Evolutionary conservation across 2,329 filamentous ascomycete genomes (phyloP).

Genomic region (Dendrostoma leiphaemia): DNA sequence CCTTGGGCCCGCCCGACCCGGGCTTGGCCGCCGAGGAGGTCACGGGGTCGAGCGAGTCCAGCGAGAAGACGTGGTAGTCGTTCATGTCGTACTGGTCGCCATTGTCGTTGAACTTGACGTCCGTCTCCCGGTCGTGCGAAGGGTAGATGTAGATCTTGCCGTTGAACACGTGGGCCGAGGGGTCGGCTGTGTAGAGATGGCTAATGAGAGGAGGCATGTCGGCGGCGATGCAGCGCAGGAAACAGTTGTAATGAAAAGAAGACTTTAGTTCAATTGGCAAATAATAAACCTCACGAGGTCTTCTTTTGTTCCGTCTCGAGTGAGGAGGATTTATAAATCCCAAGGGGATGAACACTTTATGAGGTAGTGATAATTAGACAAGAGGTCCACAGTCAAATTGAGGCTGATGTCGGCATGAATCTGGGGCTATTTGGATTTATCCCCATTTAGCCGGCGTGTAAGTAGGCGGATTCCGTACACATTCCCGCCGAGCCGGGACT

Average conservation of each 20-base stretch:
- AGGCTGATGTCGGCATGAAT: too few relatives aligned
- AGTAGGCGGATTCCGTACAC: too few relatives aligned
- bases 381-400: not conserved
- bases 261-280: too few relatives aligned
- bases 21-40: conserved; percentile 26
- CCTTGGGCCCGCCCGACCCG: conserved; percentile 32
- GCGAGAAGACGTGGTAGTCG: conserved; percentile 78
- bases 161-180: conserved; percentile 78
- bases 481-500: not conserved
- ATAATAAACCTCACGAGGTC: too few relatives aligned
- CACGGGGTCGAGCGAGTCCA: conserved; percentile 47
- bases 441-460: not conserved
- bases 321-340: not conserved
- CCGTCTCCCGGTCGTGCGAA: conserved; percentile 74
- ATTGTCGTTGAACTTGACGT: conserved; percentile 74
- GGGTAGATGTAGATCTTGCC: conserved; percentile 76
- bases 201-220: conserved; percentile 62
- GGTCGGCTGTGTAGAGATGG: conserved; percentile 77
- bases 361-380: too few relatives aligned
- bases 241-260: too few relatives aligned
- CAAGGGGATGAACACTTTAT: too few relatives aligned
- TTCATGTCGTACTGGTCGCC: conserved; percentile 83
- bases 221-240: conserved; percentile 19
- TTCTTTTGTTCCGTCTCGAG: too few relatives aligned
- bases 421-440: not conserved